phyloP scores from a whole-genome alignment of 768 basidiomycete species.

The Lactarius hatsudake region DNA sequence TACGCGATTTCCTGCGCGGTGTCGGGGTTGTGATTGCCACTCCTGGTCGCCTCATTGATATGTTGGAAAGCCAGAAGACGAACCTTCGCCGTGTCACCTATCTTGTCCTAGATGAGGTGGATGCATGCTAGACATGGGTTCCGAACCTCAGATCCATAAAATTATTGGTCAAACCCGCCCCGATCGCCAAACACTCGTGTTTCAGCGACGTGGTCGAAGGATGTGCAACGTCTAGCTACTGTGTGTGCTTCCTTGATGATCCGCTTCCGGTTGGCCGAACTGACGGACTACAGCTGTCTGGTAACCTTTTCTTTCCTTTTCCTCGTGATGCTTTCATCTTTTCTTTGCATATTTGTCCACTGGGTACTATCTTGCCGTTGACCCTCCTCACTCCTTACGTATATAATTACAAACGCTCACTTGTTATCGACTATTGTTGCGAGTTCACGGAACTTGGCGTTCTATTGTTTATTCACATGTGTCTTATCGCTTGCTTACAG shows the following conservation, averaged over 20 bases:
- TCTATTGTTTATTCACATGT: too few relatives aligned
- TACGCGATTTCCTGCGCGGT: constrained; percentile 94
- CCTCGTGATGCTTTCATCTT: too few relatives aligned
- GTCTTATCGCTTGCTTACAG: too few relatives aligned
- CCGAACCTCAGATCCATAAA: constrained; percentile 99
- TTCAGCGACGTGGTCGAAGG: constrained; percentile 99
- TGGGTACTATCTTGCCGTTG: too few relatives aligned
- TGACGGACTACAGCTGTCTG: too few relatives aligned
- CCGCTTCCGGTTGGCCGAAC: neutral
- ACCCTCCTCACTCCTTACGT: too few relatives aligned
- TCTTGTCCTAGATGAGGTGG: constrained; percentile 98
- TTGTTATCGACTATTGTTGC: too few relatives aligned
- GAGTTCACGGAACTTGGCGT: too few relatives aligned
- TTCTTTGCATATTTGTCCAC: too few relatives aligned
- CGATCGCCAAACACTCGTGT: constrained; percentile 98
- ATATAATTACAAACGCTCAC: too few relatives aligned
- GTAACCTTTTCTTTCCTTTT: too few relatives aligned
- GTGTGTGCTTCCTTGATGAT: constrained; percentile 39
- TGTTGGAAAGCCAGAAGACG: constrained; percentile 96
- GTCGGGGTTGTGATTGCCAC: constrained; percentile 99
- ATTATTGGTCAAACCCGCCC: constrained; percentile 97
- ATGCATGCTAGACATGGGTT: constrained; percentile 99
- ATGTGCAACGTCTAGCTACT: constrained; percentile 95
- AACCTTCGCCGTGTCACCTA: constrained; percentile 96
- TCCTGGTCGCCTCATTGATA: constrained; percentile 98